Evolutionary conservation across 2,329 filamentous ascomycete species (phyloP).

Genomic region (Fulvia fulva): DNA sequence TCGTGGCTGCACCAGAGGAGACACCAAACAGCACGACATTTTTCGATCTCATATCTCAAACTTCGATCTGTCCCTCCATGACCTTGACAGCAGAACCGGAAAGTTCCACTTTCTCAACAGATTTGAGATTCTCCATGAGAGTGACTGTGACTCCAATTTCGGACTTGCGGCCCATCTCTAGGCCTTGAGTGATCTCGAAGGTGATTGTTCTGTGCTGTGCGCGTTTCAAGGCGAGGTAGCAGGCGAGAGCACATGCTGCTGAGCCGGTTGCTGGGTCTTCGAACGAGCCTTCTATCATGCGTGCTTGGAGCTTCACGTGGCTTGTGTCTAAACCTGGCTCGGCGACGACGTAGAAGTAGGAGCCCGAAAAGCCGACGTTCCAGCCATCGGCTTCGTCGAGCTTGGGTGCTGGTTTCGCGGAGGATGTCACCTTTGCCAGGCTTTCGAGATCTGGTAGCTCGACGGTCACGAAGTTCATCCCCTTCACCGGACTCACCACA

Average conservation of each 20-base stretch:
- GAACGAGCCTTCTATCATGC: conserved; percentile 54
- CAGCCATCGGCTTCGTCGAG: conserved; percentile 48
- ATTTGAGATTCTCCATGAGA: conserved; percentile 34
- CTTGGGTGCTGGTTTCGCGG: conserved; percentile 33
- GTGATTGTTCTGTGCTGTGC: conserved; percentile 26
- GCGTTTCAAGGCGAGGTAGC: conserved; percentile 42
- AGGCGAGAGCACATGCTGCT: conserved; percentile 46
- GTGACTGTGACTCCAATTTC: conserved; percentile 47
- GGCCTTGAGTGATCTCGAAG: conserved; percentile 47
- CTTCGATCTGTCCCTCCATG: conserved; percentile 34
- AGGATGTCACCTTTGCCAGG: conserved; percentile 46
- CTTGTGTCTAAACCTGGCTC: conserved; percentile 27
- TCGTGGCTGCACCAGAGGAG: not conserved
- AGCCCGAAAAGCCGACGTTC: conserved; percentile 50
- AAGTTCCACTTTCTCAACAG: conserved; percentile 41
- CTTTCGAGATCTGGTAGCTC: conserved; percentile 58
- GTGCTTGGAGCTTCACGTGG: conserved; percentile 46
- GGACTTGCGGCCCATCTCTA: conserved; percentile 51
- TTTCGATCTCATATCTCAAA: no score
- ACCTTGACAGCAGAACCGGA: conserved; percentile 43
- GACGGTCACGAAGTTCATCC: conserved; percentile 69
- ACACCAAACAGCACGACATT: no score
- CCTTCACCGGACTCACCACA: conserved; percentile 58
- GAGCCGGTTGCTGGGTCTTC: conserved; percentile 52
- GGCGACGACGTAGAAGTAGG: conserved; percentile 57